Evolutionary conservation across 2,329 filamentous ascomycete genomes (phyloP).

Genomic region (Orbilia quercus): DNA sequence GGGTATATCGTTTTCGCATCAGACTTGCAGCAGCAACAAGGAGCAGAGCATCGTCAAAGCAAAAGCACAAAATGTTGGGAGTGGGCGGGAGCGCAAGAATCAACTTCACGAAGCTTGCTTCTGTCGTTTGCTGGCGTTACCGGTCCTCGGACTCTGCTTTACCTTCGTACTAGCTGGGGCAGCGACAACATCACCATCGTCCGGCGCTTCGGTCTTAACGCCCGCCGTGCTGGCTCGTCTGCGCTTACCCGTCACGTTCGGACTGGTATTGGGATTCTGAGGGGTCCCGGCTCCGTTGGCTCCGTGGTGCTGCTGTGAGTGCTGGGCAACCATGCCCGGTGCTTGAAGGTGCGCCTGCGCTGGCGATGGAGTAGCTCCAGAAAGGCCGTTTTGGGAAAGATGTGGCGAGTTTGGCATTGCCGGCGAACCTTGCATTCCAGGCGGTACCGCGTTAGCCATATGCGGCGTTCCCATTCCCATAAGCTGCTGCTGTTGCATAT

Average conservation of each 20-base stretch:
- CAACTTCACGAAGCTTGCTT: conserved; percentile 60
- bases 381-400: conserved; percentile 54
- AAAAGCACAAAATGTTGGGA: conserved; percentile 20
- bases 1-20: conserved; percentile 58
- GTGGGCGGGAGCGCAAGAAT: conserved; percentile 26
- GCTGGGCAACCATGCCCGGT: conserved; percentile 74
- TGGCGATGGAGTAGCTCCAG: conserved; percentile 63
- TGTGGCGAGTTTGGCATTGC: conserved; percentile 59
- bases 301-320: conserved; percentile 74
- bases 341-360: conserved; percentile 73
- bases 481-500: conserved; percentile 59
- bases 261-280: conserved; percentile 71
- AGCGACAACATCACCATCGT: conserved; percentile 58
- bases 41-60: conserved; percentile 45
- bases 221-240: conserved; percentile 62
- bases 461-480: conserved; percentile 58
- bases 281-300: conserved; percentile 59
- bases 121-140: conserved; percentile 61
- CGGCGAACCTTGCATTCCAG: conserved; percentile 58
- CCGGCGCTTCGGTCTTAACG: conserved; percentile 63
- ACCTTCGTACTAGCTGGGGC: conserved; percentile 57
- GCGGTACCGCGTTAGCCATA: conserved; percentile 58
- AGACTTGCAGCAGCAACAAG: conserved; percentile 43
- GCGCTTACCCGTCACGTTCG: conserved; percentile 64
- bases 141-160: conserved; percentile 64